Evolutionary conservation across 2,329 filamentous ascomycete species (phyloP), one percentile per base, ranked within the genome.

Genomic region (Neurospora sp.): DNA sequence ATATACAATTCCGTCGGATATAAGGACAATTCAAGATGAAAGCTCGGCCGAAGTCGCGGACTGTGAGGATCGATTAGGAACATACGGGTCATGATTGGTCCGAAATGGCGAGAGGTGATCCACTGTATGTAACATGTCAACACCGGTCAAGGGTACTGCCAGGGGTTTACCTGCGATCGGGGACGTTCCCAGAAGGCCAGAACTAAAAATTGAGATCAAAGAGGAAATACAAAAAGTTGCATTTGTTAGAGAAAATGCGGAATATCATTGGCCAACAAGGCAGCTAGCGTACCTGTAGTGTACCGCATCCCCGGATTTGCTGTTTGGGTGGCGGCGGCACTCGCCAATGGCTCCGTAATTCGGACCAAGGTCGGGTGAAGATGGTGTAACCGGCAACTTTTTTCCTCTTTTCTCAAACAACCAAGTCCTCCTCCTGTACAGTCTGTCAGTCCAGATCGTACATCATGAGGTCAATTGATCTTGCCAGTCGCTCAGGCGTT

Each of bases 401-500:
- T 33, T 33, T 33, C 28, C 28, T 33, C 28, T 33, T 33, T 33
- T 33, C 28, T 33, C 28, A 68, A 71, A 66, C 71, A 70, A 68
- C 66, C 66, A 33, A 33, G 33, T 40, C 69, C 52, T 66, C 68
- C 68, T 58, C 52, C 19, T 19, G 23, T 40, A 36, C 39, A 69
- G 68, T n/a, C n/a, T n/a, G n/a, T n/a, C n/a, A n/a, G n/a, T n/a
- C n/a, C n/a, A n/a, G n/a, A n/a, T n/a, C n/a, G n/a, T n/a, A 46
- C 52, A 73, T 36, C 42, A 86, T 86, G 84, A 82, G 83, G 78
- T 79, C 84, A 80, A 84, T 85, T 79, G 80, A 84, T 77, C 79
- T 85, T 74, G 83, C 81, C 74, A 80, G 81, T 75, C 82, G 83
- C 75, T 83, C 83, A 72, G 82, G 83, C 77, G 81, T 80, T 74